phyloP scores from a whole-genome alignment of 208 protist species.

The Herpetomonas tarakana region DNA sequence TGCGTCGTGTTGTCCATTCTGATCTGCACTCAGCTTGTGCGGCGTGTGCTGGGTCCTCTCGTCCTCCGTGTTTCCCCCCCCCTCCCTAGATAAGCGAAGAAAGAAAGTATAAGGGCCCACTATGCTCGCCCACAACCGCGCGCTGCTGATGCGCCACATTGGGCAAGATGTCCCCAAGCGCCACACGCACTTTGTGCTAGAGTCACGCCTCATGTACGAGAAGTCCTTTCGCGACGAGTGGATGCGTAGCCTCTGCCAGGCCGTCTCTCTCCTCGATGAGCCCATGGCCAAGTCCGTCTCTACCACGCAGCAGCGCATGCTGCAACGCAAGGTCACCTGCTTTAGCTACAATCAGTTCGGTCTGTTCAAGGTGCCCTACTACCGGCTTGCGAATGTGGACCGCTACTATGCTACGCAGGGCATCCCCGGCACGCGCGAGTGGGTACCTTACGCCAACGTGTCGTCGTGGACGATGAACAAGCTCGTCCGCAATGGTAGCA shows the following conservation, averaged over 20 bases:
- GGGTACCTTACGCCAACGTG: slow-evolving; percentile 88
- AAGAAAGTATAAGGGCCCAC: no score
- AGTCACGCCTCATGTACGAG: slow-evolving; percentile 86
- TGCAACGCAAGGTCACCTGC: slow-evolving; percentile 84
- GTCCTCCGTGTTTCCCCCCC: no score
- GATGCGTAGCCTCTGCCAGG: slow-evolving; percentile 80
- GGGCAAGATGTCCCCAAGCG: slow-evolving; percentile 83
- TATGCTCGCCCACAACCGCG: slow-evolving; percentile 44
- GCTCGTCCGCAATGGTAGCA: slow-evolving; percentile 77
- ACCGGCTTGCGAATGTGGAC: slow-evolving; percentile 84
- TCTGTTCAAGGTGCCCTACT: slow-evolving; percentile 77
- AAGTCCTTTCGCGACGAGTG: slow-evolving; percentile 92
- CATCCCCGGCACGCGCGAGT: slow-evolving; percentile 77
- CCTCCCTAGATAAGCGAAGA: no score
- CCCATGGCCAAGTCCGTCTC: slow-evolving; percentile 75
- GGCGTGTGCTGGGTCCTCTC: no score
- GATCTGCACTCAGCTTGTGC: no score
- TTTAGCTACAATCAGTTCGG: slow-evolving; percentile 92
- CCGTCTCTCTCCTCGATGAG: slow-evolving; percentile 71
- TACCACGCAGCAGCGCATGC: slow-evolving; percentile 63
- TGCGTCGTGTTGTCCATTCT: no score
- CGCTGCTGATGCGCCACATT: slow-evolving; percentile 72
- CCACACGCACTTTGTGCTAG: slow-evolving; percentile 86
- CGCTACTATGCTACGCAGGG: slow-evolving; percentile 81
- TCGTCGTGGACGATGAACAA: slow-evolving; percentile 92